Percentiles rank a stretch among this genome's conserved stretches.
Evolutionary conservation across 2,329 filamentous ascomycete genomes (phyloP).

Genomic region (Phaeosphaeria sp.): DNA sequence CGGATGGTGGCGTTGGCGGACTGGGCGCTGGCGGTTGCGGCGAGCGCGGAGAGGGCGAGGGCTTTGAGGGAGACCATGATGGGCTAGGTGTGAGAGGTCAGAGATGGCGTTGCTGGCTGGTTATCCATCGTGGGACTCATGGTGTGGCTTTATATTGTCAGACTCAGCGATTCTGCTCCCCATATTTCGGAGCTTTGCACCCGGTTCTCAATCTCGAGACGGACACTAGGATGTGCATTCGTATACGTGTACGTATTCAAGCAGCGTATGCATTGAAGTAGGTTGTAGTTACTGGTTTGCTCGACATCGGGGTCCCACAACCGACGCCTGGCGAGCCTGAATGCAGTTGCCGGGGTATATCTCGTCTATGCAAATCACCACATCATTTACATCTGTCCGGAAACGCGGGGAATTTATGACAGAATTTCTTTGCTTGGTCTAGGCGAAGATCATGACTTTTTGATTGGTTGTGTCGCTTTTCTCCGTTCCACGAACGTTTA

Average conservation of each 20-base stretch:
- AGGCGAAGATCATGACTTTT: neutral
- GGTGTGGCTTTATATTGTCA: neutral
- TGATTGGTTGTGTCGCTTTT: neutral
- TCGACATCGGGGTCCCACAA: neutral
- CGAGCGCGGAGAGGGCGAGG: conserved; percentile 18
- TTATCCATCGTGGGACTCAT: too few species aligned
- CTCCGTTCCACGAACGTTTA: neutral
- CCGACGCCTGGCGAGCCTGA: neutral
- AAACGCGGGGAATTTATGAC: neutral
- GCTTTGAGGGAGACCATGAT: conserved; percentile 29
- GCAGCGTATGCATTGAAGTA: neutral
- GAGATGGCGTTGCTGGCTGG: too few species aligned
- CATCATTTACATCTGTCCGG: neutral
- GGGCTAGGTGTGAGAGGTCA: neutral
- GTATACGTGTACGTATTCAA: too few species aligned
- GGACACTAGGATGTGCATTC: neutral
- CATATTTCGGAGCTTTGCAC: neutral
- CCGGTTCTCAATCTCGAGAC: neutral
- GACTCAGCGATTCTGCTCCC: neutral
- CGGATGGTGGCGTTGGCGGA: conserved; percentile 24
- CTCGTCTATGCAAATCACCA: neutral
- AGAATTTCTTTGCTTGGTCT: neutral
- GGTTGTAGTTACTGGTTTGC: neutral
- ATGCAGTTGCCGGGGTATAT: conserved; percentile 1
- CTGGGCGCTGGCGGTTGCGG: conserved; percentile 18